A percentile compares a stretch with the other conserved stretches of the same genome.
Conservation (phyloP, 192 early-diverging fungal species). For the Spizellomyces punctatus region DNA sequence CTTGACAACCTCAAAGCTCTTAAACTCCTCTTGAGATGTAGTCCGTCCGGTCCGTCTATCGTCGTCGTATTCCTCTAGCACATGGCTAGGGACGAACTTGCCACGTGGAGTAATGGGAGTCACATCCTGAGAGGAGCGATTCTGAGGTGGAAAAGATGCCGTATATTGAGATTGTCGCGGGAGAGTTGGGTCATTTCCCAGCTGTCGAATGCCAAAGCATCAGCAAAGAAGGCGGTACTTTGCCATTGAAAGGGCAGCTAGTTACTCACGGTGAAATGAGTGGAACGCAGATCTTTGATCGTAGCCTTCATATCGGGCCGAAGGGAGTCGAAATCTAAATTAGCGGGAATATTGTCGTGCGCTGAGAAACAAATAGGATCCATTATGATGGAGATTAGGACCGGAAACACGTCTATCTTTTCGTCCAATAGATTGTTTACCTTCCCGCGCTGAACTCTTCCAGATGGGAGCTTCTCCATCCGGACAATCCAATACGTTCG, state of each 20-base stretch:
- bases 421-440: neutral
- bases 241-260: neutral
- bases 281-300: conserved; percentile 3
- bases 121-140: neutral
- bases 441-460: neutral
- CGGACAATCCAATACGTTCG: neutral
- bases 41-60: neutral
- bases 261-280: neutral
- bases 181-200: neutral
- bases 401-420: too few species aligned
- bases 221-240: neutral
- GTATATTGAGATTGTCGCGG: neutral
- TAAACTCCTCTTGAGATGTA: neutral
- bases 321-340: neutral
- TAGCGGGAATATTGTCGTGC: neutral
- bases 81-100: neutral
- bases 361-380: neutral
- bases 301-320: neutral
- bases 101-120: neutral
- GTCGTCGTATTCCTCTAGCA: conserved; percentile 1
- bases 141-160: conserved; percentile 1
- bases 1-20: neutral
- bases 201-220: neutral
- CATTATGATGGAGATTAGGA: too few species aligned
- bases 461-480: neutral